phyloP scores from a whole-genome alignment of 2,329 filamentous ascomycete species.

The Lachnellula occidentalis region DNA sequence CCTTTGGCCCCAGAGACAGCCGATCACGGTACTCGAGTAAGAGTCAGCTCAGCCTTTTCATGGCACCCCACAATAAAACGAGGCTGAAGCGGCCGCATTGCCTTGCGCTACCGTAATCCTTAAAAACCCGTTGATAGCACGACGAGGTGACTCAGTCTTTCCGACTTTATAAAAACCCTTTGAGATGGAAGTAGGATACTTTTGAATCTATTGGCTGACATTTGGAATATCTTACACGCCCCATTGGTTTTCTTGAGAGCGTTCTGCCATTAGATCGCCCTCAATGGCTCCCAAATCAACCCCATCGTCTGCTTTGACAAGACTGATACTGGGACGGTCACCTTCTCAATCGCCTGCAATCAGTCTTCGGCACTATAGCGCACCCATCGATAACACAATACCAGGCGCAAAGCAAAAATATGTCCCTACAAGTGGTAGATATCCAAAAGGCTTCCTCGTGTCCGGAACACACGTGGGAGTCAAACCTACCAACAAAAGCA shows the following conservation, averaged over 20 bases:
- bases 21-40: background rate
- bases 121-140: background rate
- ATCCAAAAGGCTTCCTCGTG: slow-evolving; percentile 83
- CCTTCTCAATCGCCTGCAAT: slow-evolving; percentile 16
- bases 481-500: slow-evolving; percentile 85
- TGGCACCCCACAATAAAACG: background rate
- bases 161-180: no score
- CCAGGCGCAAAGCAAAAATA: slow-evolving; percentile 85
- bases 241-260: background rate
- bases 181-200: background rate
- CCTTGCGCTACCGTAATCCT: background rate
- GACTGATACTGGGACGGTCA: slow-evolving; percentile 21
- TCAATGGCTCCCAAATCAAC: slow-evolving; percentile 28
- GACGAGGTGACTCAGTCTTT: background rate
- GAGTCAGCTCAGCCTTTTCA: background rate
- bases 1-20: no score
- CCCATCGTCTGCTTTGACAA: slow-evolving; percentile 17
- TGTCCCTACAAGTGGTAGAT: slow-evolving; percentile 76
- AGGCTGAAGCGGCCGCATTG: slow-evolving; percentile 3
- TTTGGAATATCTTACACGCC: background rate
- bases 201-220: background rate
- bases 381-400: slow-evolving; percentile 52
- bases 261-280: background rate
- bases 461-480: slow-evolving; percentile 88
- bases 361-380: slow-evolving; percentile 48